Evolutionary conservation across 176 grass and related monocot species (phyloP).

Genomic region (Oryza glaberrima): DNA sequence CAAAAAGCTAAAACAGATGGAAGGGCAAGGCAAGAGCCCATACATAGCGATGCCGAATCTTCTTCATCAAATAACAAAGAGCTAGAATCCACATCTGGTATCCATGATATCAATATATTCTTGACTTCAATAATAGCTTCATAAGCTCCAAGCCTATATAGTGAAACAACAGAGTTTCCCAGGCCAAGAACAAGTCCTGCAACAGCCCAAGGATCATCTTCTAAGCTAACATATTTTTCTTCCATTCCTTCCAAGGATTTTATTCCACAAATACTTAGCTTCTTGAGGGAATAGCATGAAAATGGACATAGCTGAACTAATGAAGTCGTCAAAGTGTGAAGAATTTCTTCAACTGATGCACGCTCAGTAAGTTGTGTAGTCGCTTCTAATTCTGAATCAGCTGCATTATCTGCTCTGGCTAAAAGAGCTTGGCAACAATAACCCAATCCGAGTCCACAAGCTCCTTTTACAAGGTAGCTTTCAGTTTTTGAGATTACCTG

Average conservation of each 20-base stretch:
- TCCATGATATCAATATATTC: constrained; percentile 82
- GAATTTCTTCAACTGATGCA: constrained; percentile 62
- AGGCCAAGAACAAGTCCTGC: constrained; percentile 83
- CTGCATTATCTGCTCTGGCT: constrained; percentile 47
- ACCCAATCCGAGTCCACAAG: constrained; percentile 78
- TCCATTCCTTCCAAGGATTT: constrained; percentile 43
- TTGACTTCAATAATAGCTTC: constrained; percentile 74
- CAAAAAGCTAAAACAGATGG: constrained; percentile 80
- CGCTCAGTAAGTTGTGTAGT: constrained; percentile 46
- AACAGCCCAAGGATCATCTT: constrained; percentile 86
- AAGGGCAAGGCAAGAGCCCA: constrained; percentile 83
- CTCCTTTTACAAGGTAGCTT: constrained; percentile 87
- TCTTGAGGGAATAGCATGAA: constrained; percentile 59
- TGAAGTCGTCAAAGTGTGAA: constrained; percentile 55
- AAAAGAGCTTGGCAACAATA: constrained; percentile 80
- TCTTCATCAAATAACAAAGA: constrained; percentile 54
- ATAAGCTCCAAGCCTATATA: constrained; percentile 71
- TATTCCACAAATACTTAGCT: constrained; percentile 52
- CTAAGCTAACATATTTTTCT: constrained; percentile 58
- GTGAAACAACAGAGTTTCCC: constrained; percentile 67
- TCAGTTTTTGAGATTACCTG: constrained; percentile 78
- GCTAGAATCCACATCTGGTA: constrained; percentile 51
- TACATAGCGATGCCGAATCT: constrained; percentile 58
- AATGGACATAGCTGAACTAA: constrained; percentile 67
- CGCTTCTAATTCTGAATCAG: constrained; percentile 56